These are phyloP conservation scores for Parastagonospora avenae DNA, from an alignment of 2,329 filamentous ascomycete genomes.

Conservation along the genomic window DNA sequence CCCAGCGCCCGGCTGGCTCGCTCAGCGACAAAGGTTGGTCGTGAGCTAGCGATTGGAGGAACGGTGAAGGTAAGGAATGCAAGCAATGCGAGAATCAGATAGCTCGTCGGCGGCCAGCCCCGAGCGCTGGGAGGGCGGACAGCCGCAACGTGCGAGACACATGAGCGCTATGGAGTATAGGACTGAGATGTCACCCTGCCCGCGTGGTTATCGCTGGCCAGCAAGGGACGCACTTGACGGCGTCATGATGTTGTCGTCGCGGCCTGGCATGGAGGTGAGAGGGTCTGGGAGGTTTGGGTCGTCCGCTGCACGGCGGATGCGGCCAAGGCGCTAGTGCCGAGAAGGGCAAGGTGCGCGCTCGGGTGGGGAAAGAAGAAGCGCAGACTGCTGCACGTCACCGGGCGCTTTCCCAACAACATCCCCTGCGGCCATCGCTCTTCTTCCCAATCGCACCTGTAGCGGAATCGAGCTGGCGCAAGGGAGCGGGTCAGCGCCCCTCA, in stretches of 20 bases:
- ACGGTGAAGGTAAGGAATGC: slow-evolving; percentile 38
- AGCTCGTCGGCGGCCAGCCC: slow-evolving; percentile 32
- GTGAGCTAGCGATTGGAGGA: slow-evolving; percentile 22
- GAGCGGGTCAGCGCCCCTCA: slow-evolving; percentile 9
- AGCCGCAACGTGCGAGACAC: slow-evolving; percentile 45
- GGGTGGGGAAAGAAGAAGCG: slow-evolving; percentile 33
- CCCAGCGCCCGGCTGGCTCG: slow-evolving; percentile 18
- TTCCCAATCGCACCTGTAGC: slow-evolving; percentile 21
- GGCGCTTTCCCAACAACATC: slow-evolving; percentile 23
- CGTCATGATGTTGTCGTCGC: slow-evolving; percentile 14
- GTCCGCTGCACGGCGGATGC: slow-evolving; percentile 23
- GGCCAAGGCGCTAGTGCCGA: slow-evolving; percentile 23
- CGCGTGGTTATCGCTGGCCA: slow-evolving; percentile 27
- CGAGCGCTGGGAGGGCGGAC: slow-evolving; percentile 27
- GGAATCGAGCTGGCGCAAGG: slow-evolving; percentile 18
- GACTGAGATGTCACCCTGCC: slow-evolving; percentile 34
- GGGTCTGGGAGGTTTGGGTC: slow-evolving; percentile 22
- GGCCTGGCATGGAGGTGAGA: slow-evolving; percentile 20
- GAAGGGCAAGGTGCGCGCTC: slow-evolving; percentile 23
- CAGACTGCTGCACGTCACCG: slow-evolving; percentile 45
- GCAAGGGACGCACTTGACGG: slow-evolving; percentile 20
- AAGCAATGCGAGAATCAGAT: slow-evolving; percentile 37
- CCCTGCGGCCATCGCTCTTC: slow-evolving; percentile 24
- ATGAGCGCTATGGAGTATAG: slow-evolving; percentile 31
- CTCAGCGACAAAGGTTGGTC: slow-evolving; percentile 14